Base-by-base conservation (phyloP, 495 filamentous ascomycete species). In the Cercophora samala region DNA sequence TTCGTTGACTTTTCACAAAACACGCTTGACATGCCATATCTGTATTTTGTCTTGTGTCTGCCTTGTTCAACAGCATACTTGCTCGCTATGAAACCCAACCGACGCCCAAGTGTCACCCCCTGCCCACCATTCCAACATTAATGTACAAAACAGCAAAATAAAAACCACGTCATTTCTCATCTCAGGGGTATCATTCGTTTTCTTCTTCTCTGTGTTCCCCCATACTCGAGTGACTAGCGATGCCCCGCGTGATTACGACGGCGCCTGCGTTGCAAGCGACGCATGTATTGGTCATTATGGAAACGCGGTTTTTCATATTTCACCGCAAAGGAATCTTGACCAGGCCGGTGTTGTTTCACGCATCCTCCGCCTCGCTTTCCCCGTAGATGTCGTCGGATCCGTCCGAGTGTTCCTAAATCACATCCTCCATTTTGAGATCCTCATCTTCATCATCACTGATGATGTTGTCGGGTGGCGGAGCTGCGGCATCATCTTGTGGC, bases 371-470 rank as follows among this genome's bases (percentile, higher is more conserved):
- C 5, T 46, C 37, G 9, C 13, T 1, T 17, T 46, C 2, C 5
- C 15, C 13, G 37, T 46, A 3, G 5, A 56, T 23, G 8, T 19
- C 53, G 5, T n/a, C n/a, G n/a, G n/a, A n/a, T n/a, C n/a, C n/a
- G n/a, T n/a, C n/a, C n/a, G n/a, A n/a, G n/a, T n/a, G n/a, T 56
- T 21, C 8, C 60, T 66, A 76, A 29, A 85, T 66, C 25, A 92
- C 86, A 75, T 93, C 90, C 73, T 93, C 90, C 82, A 93, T 92
- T 73, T 91, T 87, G 24, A 87, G 75, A 63, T 90, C 85, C 29
- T 91, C 90, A 51, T 87, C 85, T 22, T 87, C 84, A 25, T 85
- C 87, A 23, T 85, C 86, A n/a, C 90, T 86, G 81, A 59, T 83
- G 76, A 24, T 81, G 83, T 79, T 80, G 80, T 74, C 77, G 11